Base-by-base conservation (phyloP, 805 yeast species). In the Lipomyces yamanashiensis region DNA sequence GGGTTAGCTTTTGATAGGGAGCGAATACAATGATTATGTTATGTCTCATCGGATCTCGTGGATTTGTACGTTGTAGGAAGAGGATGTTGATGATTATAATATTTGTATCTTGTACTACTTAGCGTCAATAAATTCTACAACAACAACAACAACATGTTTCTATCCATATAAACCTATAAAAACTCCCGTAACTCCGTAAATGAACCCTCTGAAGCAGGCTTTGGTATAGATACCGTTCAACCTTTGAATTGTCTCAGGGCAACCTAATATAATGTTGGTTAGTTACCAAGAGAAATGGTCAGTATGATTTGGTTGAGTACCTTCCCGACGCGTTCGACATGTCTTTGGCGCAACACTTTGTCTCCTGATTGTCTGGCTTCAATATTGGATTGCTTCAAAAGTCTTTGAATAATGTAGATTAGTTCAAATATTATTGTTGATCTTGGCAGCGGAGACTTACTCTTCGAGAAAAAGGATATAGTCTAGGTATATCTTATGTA, bases 291-390 rank as follows among this genome's bases (percentile, higher is more conserved):
- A 2, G 47, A 17, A 43, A 19, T n/a, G 17, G 13, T 12, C 47
- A 6, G 9, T 15, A 8, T 15, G 4, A 19, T 21, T 28, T 23
- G n/a, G 1, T 2, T 21, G 44, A 45, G 28, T 56, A 62, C 64
- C 56, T 53, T 44, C n/a, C 59, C 43, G n/a, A 57, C 67, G 19
- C 50, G 59, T 19, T 62, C 67, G 21, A 65, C 49, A 17, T 65
- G 68, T 23, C 63, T 39, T 21, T 54, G 58, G 15, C 56, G 58
- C 19, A 65, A 8, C n/a, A 44, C 23, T 19, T 64, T 57, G 43
- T 62, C 66, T 13, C 68, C 64, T n/a, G 49, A 23, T 47, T 54
- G 61, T 15, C 64, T 61, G 2, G 68, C 68, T 23, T 65, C 64
- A 36, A 59, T 44, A 34, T 43, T 58, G 5, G 68, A 57, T 47